Evolutionary conservation across 805 yeast genomes (phyloP).

Genomic region (Wickerhamiella australiensis): DNA sequence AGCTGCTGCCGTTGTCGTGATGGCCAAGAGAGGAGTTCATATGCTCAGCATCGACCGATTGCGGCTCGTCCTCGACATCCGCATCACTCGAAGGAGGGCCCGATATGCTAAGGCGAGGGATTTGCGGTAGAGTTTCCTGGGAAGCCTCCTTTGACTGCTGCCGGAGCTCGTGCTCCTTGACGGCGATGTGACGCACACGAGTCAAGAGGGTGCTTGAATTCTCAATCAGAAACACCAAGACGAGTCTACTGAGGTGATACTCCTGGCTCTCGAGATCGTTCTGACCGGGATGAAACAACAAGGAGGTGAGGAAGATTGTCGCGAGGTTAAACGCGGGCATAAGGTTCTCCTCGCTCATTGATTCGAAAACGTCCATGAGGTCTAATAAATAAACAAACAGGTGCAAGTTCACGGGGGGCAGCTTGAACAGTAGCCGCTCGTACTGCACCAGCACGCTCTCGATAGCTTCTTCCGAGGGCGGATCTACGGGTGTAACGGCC

Average conservation of each 20-base stretch:
- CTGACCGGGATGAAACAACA: conserved; percentile 73
- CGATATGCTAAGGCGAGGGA: neutral
- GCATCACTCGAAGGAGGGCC: neutral
- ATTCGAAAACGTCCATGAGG: conserved; percentile 70
- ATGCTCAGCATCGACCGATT: neutral
- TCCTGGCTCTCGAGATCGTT: conserved; percentile 91
- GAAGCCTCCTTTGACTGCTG: conserved; percentile 3
- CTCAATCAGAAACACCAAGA: conserved; percentile 78
- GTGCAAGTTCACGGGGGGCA: conserved; percentile 73
- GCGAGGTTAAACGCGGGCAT: conserved; percentile 92
- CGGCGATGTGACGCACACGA: conserved; percentile 27
- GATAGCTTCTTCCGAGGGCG: conserved; percentile 4
- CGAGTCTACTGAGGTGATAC: conserved; percentile 74
- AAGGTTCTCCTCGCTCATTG: conserved; percentile 60
- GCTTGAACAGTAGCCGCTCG: conserved; percentile 49
- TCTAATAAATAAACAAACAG: conserved; percentile 77
- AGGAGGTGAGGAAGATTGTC: conserved; percentile 95
- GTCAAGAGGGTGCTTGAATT: conserved; percentile 72
- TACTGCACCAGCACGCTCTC: conserved; percentile 53
- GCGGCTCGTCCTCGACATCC: neutral
- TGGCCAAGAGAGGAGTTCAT: neutral
- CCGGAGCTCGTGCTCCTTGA: conserved; percentile 24
- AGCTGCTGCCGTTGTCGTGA: neutral
- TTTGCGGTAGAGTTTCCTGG: neutral
- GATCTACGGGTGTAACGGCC: conserved; percentile 5